These are phyloP conservation scores for Podaxis sp. DNA, from an alignment of 768 basidiomycete genomes.

Conservation along the genomic window DNA sequence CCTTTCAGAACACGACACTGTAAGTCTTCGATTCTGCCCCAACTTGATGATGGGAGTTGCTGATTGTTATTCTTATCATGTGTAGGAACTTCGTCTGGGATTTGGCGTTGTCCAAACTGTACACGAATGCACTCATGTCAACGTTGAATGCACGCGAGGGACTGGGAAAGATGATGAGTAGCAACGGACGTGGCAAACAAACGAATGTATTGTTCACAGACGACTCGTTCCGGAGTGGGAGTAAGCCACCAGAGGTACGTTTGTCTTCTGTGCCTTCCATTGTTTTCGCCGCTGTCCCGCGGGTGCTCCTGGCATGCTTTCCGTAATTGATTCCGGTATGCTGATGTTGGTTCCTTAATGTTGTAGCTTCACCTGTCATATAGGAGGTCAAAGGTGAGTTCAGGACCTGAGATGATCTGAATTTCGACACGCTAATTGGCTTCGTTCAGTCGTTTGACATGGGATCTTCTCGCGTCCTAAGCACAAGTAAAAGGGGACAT, in stretches of 20 bases:
- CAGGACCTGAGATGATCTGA: neutral
- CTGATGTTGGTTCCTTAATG: neutral
- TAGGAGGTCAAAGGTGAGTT: constrained; percentile 8
- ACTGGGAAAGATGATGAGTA: constrained; percentile 23
- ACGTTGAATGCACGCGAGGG: constrained; percentile 44
- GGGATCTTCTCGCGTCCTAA: neutral
- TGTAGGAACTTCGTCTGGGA: constrained; percentile 50
- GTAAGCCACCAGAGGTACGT: neutral
- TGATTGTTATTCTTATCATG: neutral
- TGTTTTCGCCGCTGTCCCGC: neutral
- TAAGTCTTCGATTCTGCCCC: constrained; percentile 24
- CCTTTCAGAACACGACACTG: constrained; percentile 40
- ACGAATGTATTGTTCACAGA: constrained; percentile 21
- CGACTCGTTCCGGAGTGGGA: neutral
- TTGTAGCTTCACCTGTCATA: neutral
- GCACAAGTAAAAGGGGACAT: neutral
- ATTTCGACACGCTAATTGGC: neutral
- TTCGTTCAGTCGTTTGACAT: neutral
- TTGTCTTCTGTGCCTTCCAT: neutral
- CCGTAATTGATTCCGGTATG: no score
- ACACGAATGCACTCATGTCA: constrained; percentile 47
- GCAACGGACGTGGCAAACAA: constrained; percentile 4
- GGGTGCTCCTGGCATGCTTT: neutral
- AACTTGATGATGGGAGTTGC: neutral
- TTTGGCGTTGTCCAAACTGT: constrained; percentile 46